Evolutionary conservation across 441 rosid genomes (phyloP), one percentile per base, ranked within the genome.

Genomic region (Viola pubescens): DNA sequence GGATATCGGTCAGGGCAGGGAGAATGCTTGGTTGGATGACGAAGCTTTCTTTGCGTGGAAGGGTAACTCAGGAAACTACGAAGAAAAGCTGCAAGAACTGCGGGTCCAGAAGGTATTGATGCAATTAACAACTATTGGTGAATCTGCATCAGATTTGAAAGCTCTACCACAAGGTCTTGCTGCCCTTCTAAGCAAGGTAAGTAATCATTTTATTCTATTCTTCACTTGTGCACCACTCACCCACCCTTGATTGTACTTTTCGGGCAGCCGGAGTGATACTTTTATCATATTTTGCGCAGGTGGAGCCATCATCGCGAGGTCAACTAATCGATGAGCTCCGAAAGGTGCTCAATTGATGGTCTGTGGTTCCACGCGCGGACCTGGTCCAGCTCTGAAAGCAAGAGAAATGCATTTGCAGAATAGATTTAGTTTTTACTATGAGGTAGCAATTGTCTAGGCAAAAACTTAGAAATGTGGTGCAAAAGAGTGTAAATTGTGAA

Each of bases 151-250:
- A 12, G 97, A 85, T 79, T 64, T 94, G 79, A 77, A 72, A 72
- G 95, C 95, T 70, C 82, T 94, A 61, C 98, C 98, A 4, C 97
- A 84, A 66, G 94, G 91, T 70, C 95, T 94, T 49, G 81, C 90
- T 63, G 82, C 85, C 60, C 89, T 94, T 76, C 81, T 94, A 75
- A 76, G 81, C 80, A 85, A 94, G 95, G 99, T 91, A 79, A 70
- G 46, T 67, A 40, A 48, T 65, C 49, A 65, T 62, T 65, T 10
- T 47, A 8, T 42, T 55, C 63, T 37, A 52, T 58, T 19, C 59
- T 67, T 65, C 62, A 16, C 48, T 52, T 19, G 60, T 16, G 48
- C 64, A 40, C 14, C 55, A 16, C 19, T 16, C 19, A 16, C 19
- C 19, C 19, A 53, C 57, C 67, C 11, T 67, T 41, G 9, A n/a